These are phyloP conservation scores for Parasitella parasitica DNA, from an alignment of 371 early-diverging fungal genomes.

Conservation along the genomic window DNA sequence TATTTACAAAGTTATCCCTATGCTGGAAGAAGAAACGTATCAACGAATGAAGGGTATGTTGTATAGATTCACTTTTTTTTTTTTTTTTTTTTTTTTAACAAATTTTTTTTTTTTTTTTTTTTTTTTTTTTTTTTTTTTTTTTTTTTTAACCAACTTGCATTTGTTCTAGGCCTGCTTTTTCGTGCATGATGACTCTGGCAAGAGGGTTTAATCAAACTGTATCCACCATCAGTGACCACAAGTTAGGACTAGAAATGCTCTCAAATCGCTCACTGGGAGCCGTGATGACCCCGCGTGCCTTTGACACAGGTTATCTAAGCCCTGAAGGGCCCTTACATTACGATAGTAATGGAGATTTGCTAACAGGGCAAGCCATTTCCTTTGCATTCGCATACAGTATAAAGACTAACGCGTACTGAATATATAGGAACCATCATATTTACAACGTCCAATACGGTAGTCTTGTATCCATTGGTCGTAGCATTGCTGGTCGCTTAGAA, in stretches of 20 bases:
- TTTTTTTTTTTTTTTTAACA: too few relatives aligned
- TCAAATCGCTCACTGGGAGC: conserved; percentile 40
- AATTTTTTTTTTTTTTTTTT: too few relatives aligned
- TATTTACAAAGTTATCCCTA: conserved; percentile 42
- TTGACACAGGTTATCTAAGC: conserved; percentile 55
- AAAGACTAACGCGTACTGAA: too few relatives aligned
- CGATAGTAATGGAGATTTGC: conserved; percentile 51
- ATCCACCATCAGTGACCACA: conserved; percentile 32
- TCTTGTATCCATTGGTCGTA: conserved; percentile 37
- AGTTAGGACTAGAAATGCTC: conserved; percentile 34
- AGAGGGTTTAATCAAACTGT: conserved; percentile 38
- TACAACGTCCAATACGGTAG: conserved; percentile 50
- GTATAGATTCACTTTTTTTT: too few relatives aligned
- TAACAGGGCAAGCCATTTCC: conserved; percentile 29
- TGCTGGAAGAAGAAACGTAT: conserved; percentile 50
- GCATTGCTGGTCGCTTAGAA: conserved; percentile 41
- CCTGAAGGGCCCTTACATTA: conserved; percentile 55
- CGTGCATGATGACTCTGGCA: conserved; percentile 60
- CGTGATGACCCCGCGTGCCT: conserved; percentile 35
- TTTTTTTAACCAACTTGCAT: too few relatives aligned
- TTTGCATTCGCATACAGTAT: background rate
- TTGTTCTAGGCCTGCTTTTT: conserved; percentile 34
- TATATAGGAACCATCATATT: conserved; percentile 49
- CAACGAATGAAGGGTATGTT: conserved; percentile 54
- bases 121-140: too few relatives aligned